phyloP scores from a whole-genome alignment of 2,329 filamentous ascomycete species.

The Aspergillus fischeri region DNA sequence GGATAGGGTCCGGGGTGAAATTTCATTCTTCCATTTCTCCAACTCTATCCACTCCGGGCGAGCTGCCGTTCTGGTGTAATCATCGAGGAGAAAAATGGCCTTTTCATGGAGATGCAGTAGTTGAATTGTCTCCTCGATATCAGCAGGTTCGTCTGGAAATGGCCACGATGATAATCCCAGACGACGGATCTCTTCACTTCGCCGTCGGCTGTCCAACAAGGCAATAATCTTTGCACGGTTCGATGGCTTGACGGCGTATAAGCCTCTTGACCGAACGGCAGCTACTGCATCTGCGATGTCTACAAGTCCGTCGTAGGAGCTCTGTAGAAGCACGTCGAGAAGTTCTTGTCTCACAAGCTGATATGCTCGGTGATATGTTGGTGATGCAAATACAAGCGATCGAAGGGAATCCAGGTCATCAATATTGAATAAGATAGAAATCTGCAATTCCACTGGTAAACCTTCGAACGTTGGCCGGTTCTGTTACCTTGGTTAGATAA shows the following conservation, averaged over 20 bases:
- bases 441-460: constrained; percentile 15
- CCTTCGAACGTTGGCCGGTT: background rate
- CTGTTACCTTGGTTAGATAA: background rate
- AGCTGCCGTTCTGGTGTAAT: background rate
- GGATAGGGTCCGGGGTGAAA: constrained; percentile 5
- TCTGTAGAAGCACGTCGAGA: constrained; percentile 1
- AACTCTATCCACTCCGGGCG: constrained; percentile 1
- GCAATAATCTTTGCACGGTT: constrained; percentile 12
- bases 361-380: constrained; percentile 12
- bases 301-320: constrained; percentile 8
- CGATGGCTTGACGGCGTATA: background rate
- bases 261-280: constrained; percentile 15
- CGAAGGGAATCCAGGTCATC: constrained; percentile 10
- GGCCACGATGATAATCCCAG: background rate
- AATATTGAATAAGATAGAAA: constrained; percentile 11
- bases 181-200: constrained; percentile 11
- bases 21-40: background rate
- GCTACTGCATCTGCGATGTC: constrained; percentile 14
- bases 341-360: constrained; percentile 1
- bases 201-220: constrained; percentile 14
- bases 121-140: constrained; percentile 5
- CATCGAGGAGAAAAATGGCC: constrained; percentile 5
- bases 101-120: constrained; percentile 6
- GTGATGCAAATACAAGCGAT: constrained; percentile 15
- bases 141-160: background rate